Evolutionary conservation across 805 yeast species (phyloP).

Genomic region (Metschnikowia santaceciliae): DNA sequence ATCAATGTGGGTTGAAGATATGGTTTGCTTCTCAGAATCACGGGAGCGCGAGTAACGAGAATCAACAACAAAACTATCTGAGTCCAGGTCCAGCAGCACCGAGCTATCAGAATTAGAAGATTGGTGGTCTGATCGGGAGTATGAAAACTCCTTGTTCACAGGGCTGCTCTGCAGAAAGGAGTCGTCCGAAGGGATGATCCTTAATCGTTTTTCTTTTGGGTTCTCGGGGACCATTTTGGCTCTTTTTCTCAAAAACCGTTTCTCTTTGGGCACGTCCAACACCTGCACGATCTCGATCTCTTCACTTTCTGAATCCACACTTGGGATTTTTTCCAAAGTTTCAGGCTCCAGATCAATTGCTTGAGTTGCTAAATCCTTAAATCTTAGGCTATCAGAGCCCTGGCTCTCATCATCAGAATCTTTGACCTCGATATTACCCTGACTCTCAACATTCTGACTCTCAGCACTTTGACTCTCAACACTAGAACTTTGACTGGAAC

Average conservation of each 20-base stretch:
- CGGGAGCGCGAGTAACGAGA: background rate
- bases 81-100: background rate
- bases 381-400: too few species aligned
- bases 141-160: background rate
- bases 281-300: constrained; percentile 8
- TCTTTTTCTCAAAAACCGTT: constrained; percentile 4
- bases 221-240: background rate
- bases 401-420: too few species aligned
- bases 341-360: background rate
- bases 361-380: too few species aligned
- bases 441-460: too few species aligned
- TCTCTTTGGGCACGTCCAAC: constrained; percentile 1
- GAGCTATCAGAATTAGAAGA: background rate
- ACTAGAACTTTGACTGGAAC: too few species aligned
- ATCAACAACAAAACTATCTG: background rate
- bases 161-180: background rate
- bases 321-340: too few species aligned
- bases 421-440: too few species aligned
- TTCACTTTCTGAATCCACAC: background rate
- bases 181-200: background rate
- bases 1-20: background rate
- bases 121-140: background rate
- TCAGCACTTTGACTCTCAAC: too few species aligned
- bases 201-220: background rate
- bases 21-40: background rate